Percentiles rank a stretch among this genome's conserved stretches.
Conservation (phyloP, 805 yeast species). For the Cyberlindnera lachancei region DNA sequence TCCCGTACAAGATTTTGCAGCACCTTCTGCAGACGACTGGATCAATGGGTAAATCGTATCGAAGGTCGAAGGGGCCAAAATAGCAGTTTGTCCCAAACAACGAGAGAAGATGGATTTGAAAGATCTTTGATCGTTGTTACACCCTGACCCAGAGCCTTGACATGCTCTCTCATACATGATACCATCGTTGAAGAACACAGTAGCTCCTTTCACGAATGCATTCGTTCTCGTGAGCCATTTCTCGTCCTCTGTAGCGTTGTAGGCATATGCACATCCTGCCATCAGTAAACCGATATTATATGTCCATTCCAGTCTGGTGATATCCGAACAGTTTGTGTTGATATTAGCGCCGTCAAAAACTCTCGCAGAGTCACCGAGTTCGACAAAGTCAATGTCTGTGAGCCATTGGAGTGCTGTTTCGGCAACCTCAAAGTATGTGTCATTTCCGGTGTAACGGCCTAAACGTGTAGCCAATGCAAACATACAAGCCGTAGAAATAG, state of each 20-base stretch:
- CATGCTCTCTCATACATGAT: constrained; percentile 61
- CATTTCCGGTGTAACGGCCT: constrained; percentile 53
- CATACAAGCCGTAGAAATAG: constrained; percentile 56
- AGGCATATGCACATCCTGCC: constrained; percentile 64
- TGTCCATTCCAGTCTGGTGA: constrained; percentile 51
- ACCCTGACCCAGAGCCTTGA: constrained; percentile 34
- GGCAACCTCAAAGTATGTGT: constrained; percentile 46
- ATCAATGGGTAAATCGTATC: constrained; percentile 35
- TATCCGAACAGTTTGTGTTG: constrained; percentile 38
- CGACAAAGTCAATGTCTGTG: constrained; percentile 39
- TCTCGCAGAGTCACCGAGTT: constrained; percentile 24
- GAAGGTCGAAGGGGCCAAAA: constrained; percentile 42
- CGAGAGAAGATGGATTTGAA: constrained; percentile 67
- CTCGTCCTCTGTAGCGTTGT: constrained; percentile 47
- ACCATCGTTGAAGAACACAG: constrained; percentile 37
- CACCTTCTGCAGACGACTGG: constrained; percentile 51
- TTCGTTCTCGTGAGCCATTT: constrained; percentile 44
- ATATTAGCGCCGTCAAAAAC: constrained; percentile 56
- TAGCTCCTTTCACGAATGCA: constrained; percentile 37
- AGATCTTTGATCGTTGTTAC: constrained; percentile 73
- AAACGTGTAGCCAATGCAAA: constrained; percentile 57
- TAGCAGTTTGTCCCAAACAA: constrained; percentile 50
- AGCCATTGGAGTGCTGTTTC: constrained; percentile 54
- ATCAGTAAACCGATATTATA: constrained; percentile 64
- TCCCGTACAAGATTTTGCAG: constrained; percentile 66